Evolutionary conservation across 371 early-diverging fungal genomes (phyloP).

Genomic region (Mucor mucedo): DNA sequence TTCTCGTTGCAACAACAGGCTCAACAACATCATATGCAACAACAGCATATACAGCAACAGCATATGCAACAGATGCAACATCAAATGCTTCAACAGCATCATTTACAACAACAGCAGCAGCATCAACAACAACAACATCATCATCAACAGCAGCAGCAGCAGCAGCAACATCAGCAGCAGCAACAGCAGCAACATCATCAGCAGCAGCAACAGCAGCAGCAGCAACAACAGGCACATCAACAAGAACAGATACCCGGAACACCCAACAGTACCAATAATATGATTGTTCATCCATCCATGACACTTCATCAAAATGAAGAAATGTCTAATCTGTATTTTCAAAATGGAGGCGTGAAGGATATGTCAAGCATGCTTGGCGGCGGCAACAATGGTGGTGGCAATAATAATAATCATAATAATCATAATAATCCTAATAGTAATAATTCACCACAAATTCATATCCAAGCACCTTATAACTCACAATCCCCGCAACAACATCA

Average conservation of each 20-base stretch:
- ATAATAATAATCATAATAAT: not conserved
- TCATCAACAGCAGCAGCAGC: slow-evolving; percentile 19
- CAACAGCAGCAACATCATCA: slow-evolving; percentile 23
- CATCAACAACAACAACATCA: slow-evolving; percentile 15
- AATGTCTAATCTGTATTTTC: slow-evolving; percentile 16
- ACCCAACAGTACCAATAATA: slow-evolving; percentile 7
- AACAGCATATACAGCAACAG: slow-evolving; percentile 19
- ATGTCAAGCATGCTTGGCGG: not conserved
- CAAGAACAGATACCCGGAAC: slow-evolving; percentile 14
- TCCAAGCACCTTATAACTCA: not conserved
- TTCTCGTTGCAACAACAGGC: slow-evolving; percentile 4
- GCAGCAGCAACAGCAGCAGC: slow-evolving; percentile 19
- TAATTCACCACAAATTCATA: slow-evolving; percentile 2
- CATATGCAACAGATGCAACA: slow-evolving; percentile 12
- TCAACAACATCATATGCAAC: slow-evolving; percentile 21
- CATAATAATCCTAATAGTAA: not conserved
- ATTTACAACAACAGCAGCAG: slow-evolving; percentile 18
- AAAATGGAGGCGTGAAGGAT: slow-evolving; percentile 1
- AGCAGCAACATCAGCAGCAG: slow-evolving; percentile 12
- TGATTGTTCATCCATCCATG: slow-evolving; percentile 20
- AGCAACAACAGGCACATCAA: slow-evolving; percentile 1
- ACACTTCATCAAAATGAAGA: slow-evolving; percentile 5
- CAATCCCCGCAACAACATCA: slow-evolving; percentile 1
- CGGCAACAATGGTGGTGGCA: not conserved
- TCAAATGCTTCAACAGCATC: slow-evolving; percentile 16